A percentile compares a stretch with the other conserved stretches of the same genome.
Evolutionary conservation across 371 early-diverging fungal genomes (phyloP).

Genomic region (Mortierella sp.): DNA sequence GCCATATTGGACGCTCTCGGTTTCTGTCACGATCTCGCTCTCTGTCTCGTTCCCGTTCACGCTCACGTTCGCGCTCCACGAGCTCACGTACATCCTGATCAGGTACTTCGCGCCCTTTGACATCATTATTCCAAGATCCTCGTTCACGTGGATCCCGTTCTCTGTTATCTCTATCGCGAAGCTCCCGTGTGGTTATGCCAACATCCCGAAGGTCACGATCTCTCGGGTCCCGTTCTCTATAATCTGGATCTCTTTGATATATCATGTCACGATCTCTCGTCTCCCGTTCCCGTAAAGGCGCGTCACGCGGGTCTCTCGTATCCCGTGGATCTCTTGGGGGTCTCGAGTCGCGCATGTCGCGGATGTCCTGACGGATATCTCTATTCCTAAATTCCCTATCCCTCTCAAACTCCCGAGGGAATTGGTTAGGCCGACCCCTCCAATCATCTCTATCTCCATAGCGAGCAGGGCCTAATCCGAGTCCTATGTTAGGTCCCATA

Average conservation of each 20-base stretch:
- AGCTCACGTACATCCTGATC: slow-evolving; percentile 63
- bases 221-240: slow-evolving; percentile 28
- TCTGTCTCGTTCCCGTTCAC: slow-evolving; percentile 59
- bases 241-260: slow-evolving; percentile 17
- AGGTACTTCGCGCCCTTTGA: slow-evolving; percentile 58
- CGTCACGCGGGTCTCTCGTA: slow-evolving; percentile 26
- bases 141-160: slow-evolving; percentile 63
- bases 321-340: slow-evolving; percentile 35
- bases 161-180: slow-evolving; percentile 51
- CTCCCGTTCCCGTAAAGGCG: slow-evolving; percentile 21
- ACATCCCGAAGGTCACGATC: slow-evolving; percentile 60
- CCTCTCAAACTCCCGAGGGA: slow-evolving; percentile 42
- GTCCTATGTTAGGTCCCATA: slow-evolving; percentile 26
- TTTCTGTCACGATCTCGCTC: slow-evolving; percentile 59
- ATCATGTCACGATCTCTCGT: slow-evolving; percentile 17
- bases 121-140: slow-evolving; percentile 58
- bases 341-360: slow-evolving; percentile 43
- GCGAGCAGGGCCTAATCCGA: slow-evolving; percentile 34
- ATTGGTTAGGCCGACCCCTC: slow-evolving; percentile 33
- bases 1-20: slow-evolving; percentile 56
- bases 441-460: slow-evolving; percentile 53
- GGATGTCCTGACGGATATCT: slow-evolving; percentile 41
- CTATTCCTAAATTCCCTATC: slow-evolving; percentile 37
- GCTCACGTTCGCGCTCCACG: slow-evolving; percentile 56
- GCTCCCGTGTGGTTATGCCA: slow-evolving; percentile 57